Evolutionary conservation across 1,284 basidiomycete species (phyloP).

Genomic region (Cryptococcus floricola): DNA sequence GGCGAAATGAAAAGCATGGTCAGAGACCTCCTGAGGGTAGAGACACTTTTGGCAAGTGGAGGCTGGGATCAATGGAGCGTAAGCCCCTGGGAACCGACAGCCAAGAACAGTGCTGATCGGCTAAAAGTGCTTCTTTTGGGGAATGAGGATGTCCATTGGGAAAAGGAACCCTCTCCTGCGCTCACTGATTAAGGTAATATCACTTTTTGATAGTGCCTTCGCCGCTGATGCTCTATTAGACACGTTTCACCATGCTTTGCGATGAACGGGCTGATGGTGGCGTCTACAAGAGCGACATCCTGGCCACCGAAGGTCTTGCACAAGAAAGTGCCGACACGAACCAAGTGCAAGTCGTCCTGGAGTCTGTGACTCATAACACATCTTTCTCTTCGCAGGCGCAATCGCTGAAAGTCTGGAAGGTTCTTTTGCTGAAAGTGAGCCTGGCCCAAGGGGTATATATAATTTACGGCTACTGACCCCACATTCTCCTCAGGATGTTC

Average conservation of each 20-base stretch:
- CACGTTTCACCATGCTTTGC: conserved; percentile 1
- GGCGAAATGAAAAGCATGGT: conserved; percentile 54
- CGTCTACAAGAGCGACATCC: not conserved
- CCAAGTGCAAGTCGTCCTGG: not conserved
- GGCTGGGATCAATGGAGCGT: conserved; percentile 13
- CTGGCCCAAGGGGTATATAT: not conserved
- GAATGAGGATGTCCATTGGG: not conserved
- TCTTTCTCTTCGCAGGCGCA: not conserved
- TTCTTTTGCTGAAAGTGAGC: conserved; percentile 31
- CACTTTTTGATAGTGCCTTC: too few relatives aligned
- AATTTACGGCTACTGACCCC: not conserved
- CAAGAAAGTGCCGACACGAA: too few relatives aligned
- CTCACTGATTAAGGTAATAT: conserved; percentile 7
- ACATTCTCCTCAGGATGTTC: conserved; percentile 5
- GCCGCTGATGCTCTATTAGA: conserved; percentile 2
- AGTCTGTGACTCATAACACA: not conserved
- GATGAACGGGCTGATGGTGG: not conserved
- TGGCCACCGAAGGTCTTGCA: too few relatives aligned
- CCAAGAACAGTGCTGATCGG: not conserved
- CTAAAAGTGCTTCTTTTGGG: not conserved
- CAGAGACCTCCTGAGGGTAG: conserved; percentile 52
- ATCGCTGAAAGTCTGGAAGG: conserved; percentile 6
- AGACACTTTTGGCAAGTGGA: not conserved
- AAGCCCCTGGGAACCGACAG: not conserved
- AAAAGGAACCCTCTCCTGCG: conserved; percentile 1